Conservation (phyloP, 2,329 filamentous ascomycete species). For the Neurospora sp. region DNA sequence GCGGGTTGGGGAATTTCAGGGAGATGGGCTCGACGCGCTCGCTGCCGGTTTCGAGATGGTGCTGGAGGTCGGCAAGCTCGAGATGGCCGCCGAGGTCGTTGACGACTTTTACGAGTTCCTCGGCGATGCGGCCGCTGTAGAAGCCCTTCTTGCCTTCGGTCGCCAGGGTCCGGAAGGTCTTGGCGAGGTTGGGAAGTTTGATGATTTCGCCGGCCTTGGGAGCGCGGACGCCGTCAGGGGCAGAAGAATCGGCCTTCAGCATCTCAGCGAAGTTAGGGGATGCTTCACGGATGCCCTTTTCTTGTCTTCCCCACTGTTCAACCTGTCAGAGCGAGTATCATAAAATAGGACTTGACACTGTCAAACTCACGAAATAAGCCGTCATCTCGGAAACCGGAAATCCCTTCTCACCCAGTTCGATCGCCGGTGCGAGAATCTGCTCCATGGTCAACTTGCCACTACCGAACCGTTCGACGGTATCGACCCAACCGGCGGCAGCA, state of each 20-base stretch:
- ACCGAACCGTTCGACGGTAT: conserved; percentile 78
- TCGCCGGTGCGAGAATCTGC: conserved; percentile 73
- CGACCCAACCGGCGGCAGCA: conserved; percentile 86
- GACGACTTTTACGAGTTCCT: conserved; percentile 70
- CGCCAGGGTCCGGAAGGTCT: conserved; percentile 71
- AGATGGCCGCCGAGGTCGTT: conserved; percentile 67
- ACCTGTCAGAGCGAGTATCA: not conserved
- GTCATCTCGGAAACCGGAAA: conserved; percentile 82
- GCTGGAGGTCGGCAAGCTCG: conserved; percentile 66
- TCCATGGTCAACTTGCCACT: conserved; percentile 72
- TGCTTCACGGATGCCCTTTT: conserved; percentile 53
- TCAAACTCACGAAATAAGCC: conserved; percentile 48
- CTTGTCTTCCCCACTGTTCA: conserved; percentile 59
- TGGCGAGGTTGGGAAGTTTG: conserved; percentile 71
- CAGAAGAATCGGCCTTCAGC: conserved; percentile 65
- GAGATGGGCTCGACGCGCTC: conserved; percentile 82
- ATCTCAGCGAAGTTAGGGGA: conserved; percentile 84
- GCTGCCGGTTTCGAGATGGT: conserved; percentile 58
- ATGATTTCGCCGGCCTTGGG: conserved; percentile 79
- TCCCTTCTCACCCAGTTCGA: conserved; percentile 75
- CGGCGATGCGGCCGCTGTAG: conserved; percentile 75
- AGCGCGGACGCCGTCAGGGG: conserved; percentile 59
- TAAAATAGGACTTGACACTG: not conserved
- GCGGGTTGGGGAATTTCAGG: conserved; percentile 58
- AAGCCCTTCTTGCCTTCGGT: conserved; percentile 81